Percentiles rank a stretch among this genome's conserved stretches.
These are phyloP conservation scores for Debaryomyces hansenii DNA, from an alignment of 805 yeast species.

Conservation along the genomic window DNA sequence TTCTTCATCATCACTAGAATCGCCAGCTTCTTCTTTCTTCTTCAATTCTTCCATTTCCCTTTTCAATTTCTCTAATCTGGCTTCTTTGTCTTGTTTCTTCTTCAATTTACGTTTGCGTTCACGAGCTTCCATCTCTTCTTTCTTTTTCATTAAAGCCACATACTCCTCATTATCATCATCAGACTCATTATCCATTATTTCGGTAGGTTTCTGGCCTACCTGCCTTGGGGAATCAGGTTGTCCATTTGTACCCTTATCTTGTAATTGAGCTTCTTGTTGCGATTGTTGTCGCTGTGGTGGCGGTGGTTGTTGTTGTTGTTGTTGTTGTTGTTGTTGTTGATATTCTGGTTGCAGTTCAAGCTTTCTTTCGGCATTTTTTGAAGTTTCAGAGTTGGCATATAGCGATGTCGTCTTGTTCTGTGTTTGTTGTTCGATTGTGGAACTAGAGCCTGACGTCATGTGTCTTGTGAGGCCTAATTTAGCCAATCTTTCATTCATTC, in stretches of 20 bases:
- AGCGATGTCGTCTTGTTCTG: background rate
- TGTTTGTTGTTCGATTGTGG: background rate
- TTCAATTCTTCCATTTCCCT: conserved; percentile 58
- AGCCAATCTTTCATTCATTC: conserved; percentile 85
- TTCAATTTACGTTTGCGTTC: conserved; percentile 45
- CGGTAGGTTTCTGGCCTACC: conserved; percentile 1
- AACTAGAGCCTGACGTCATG: conserved; percentile 15
- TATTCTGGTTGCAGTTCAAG: conserved; percentile 1
- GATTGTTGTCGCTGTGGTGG: background rate
- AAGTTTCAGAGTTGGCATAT: too few species aligned
- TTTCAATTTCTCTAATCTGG: conserved; percentile 55
- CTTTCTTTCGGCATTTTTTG: background rate
- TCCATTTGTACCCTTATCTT: background rate
- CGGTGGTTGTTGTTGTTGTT: conserved; percentile 3
- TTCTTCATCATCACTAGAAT: conserved; percentile 32
- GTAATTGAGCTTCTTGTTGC: background rate
- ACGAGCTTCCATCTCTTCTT: conserved; percentile 44
- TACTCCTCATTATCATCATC: conserved; percentile 48
- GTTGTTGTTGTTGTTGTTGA: conserved; percentile 5
- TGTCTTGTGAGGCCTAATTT: conserved; percentile 67
- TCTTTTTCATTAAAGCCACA: conserved; percentile 47
- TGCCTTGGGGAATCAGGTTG: conserved; percentile 2
- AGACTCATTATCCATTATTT: conserved; percentile 10
- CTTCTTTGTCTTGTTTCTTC: conserved; percentile 60
- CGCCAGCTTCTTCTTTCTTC: conserved; percentile 21